phyloP scores from a whole-genome alignment of 2,329 filamentous ascomycete genomes.

The Neurospora sp. region DNA sequence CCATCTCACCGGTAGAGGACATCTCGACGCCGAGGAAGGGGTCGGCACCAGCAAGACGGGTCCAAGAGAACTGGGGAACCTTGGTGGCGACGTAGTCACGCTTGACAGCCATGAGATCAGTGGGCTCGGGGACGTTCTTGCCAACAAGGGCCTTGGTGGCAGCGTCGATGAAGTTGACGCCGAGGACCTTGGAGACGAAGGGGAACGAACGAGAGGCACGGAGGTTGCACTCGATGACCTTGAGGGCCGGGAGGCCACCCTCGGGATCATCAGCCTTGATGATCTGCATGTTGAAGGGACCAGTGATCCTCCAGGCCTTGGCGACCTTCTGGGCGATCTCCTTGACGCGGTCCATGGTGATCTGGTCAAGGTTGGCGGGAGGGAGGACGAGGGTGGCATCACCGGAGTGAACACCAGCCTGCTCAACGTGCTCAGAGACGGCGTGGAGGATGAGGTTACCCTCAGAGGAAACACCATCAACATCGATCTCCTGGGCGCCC shows the following conservation, averaged over 20 bases:
- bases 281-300: conserved; percentile 99
- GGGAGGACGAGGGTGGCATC: conserved; percentile 93
- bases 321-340: conserved; percentile 94
- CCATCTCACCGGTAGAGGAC: conserved; percentile 94
- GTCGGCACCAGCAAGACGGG: conserved; percentile 90
- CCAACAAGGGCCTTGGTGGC: conserved; percentile 88
- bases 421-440: conserved; percentile 90
- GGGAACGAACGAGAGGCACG: conserved; percentile 96
- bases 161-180: conserved; percentile 92
- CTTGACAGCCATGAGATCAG: conserved; percentile 81
- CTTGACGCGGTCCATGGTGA: conserved; percentile 78
- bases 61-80: conserved; percentile 99
- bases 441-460: conserved; percentile 87
- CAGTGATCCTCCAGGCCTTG: conserved; percentile 93
- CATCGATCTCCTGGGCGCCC: conserved; percentile 91
- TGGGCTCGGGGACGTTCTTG: conserved; percentile 72
- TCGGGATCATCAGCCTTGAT: conserved; percentile 80
- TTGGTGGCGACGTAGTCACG: conserved; percentile 93
- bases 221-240: conserved; percentile 97
- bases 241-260: conserved; percentile 66
- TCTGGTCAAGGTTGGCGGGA: conserved; percentile 67
- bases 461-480: conserved; percentile 80
- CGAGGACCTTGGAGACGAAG: conserved; percentile 94
- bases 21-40: conserved; percentile 98
- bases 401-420: conserved; percentile 95